These are phyloP conservation scores for Neonectria punicea DNA, from an alignment of 2,329 filamentous ascomycete species.

Conservation along the genomic window DNA sequence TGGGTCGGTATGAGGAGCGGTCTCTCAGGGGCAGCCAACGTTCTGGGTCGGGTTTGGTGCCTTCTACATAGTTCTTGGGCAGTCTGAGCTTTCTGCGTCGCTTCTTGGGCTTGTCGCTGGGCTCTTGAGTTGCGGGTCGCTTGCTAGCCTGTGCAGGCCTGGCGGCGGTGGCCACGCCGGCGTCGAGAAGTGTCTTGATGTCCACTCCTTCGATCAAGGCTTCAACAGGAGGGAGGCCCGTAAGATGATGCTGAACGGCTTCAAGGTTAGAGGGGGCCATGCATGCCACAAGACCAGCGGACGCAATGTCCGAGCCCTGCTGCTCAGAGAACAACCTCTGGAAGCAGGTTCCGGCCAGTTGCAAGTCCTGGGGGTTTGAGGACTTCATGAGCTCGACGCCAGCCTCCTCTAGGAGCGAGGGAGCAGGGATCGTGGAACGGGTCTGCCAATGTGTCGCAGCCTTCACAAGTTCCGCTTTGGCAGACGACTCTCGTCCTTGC, in stretches of 20 bases:
- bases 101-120: constrained; percentile 57
- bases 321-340: constrained; percentile 73
- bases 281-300: constrained; percentile 87
- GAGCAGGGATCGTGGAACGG: constrained; percentile 58
- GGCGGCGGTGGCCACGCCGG: constrained; percentile 65
- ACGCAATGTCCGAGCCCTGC: constrained; percentile 73
- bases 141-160: constrained; percentile 59
- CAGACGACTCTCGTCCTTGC: constrained; percentile 77
- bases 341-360: constrained; percentile 82
- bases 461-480: constrained; percentile 78
- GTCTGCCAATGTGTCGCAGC: constrained; percentile 84
- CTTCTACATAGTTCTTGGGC: constrained; percentile 79
- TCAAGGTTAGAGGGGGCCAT: constrained; percentile 71
- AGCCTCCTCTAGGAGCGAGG: constrained; percentile 81
- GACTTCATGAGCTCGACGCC: constrained; percentile 86
- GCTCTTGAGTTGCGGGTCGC: constrained; percentile 54
- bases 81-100: constrained; percentile 70
- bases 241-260: constrained; percentile 64
- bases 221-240: constrained; percentile 69
- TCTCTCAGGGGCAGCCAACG: constrained; percentile 93
- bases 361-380: constrained; percentile 72
- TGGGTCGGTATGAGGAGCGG: constrained; percentile 87
- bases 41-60: constrained; percentile 87
- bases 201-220: constrained; percentile 71
- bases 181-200: constrained; percentile 69